Base-by-base conservation (phyloP, 192 early-diverging fungal species). In the Nowakowskiella sp. region DNA sequence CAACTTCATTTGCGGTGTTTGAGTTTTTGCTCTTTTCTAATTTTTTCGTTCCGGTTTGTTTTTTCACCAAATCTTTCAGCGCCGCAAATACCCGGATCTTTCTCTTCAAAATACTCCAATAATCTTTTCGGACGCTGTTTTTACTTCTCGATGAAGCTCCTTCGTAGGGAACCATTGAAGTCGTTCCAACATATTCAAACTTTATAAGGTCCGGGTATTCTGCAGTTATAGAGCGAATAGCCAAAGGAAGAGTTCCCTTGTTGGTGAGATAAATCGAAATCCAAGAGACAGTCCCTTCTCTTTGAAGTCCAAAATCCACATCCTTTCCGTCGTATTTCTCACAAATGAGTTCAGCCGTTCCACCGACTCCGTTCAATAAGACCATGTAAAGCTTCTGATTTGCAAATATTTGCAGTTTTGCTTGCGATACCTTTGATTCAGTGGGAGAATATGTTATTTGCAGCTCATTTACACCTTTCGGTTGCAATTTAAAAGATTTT, bases 361-460 rank as follows among this genome's bases (percentile, higher is more conserved):
- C 78, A 21, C 73, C 73, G 27, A 58, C 64, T 26, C 73, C 79
- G 1, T 45, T 57, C 7, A 69, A 19, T 7, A 68, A 42, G 24
- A 77, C 45, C 13, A 73, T 59, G 44, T 70, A 70, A n/a, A 81
- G 63, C 54, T 60, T 68, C 31, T 79, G 79, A 51, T 81, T 81
- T 10, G 72, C 64, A 47, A 77, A 81, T 2, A 72, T 52, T n/a
- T 62, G 73, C 51, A 79, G 44, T 42, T 65, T 68, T 36, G 60
- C 46, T 21, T 48, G 49, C 13, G 53, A 62, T 4, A 54, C 55
- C 7, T 67, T 57, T 2, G 73, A 70, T 53, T 81, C 74, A 4
- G 71, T 81, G 9, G 79, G 79, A 7, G 51, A 34, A 43, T 68
- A 81, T 2, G 58, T 60, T 7, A 81, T 54, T 31, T 51, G 43